These are phyloP conservation scores for Solanum medicagineum DNA, from an alignment of 257 asterid genomes.

Conservation along the genomic window DNA sequence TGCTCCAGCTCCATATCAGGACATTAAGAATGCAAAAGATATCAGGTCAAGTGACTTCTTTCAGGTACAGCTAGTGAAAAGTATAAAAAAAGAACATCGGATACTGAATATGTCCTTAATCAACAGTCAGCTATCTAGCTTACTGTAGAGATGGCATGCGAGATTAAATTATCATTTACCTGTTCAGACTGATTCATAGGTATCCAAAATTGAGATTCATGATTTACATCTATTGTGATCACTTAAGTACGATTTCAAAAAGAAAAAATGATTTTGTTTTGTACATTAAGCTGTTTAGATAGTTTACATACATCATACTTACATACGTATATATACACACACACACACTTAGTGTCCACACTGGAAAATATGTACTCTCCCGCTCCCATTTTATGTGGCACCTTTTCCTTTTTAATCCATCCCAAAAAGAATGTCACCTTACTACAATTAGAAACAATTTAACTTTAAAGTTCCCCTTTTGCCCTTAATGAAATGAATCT, in stretches of 20 bases:
- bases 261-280: not conserved
- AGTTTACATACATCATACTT: too few relatives aligned
- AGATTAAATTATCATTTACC: not conserved
- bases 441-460: too few relatives aligned
- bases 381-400: too few relatives aligned
- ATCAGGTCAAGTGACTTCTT: not conserved
- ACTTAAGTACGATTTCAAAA: not conserved
- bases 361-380: too few relatives aligned
- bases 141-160: not conserved
- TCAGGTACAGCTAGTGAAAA: not conserved
- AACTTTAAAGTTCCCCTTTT: too few relatives aligned
- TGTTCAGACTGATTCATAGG: not conserved
- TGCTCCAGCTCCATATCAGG: not conserved
- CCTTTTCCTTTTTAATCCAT: too few relatives aligned
- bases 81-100: not conserved
- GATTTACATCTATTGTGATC: not conserved
- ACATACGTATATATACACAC: too few relatives aligned
- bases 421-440: too few relatives aligned
- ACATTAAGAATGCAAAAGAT: too few relatives aligned
- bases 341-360: too few relatives aligned
- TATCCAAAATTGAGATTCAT: not conserved
- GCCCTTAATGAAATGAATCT: too few relatives aligned
- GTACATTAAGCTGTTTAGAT: not conserved
- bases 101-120: not conserved
- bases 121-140: not conserved